Evolutionary conservation across 1,139 yeast genomes (phyloP), one percentile per base, ranked within the genome.

Genomic region (Yamadazyma sp.): DNA sequence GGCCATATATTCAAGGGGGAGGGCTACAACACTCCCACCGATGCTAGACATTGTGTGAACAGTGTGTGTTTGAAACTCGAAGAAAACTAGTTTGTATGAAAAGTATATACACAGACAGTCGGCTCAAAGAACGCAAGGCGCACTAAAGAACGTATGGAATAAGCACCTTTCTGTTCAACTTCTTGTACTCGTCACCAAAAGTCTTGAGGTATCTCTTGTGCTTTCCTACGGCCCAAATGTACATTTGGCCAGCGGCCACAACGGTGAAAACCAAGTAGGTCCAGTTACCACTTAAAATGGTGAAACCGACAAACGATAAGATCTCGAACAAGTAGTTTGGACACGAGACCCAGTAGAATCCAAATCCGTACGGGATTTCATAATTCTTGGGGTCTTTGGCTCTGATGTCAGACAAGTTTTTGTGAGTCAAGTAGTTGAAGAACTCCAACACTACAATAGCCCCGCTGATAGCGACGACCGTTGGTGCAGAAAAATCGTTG

Each of bases 1-100:
- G 98, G 98, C 2, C 98, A 92, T 63, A 84, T 92, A 2, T 92
- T 92, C 62, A 80, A 80, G 51, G 95, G 96, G n/a, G 98, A 92
- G 64, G 98, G 98, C 0, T 91, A 78, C 68, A 66, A 77, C 33
- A 86, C 81, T 10, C 98, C 98, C 6, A 88, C 96, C 0, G 92
- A 91, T 59, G 92, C 79, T 50, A 79, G 99, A 58, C 98, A 92
- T 60, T 92, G 99, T 62, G 97, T 91, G 17, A 92, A 92, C 62
- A 86, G 96, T 43, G 71, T 87, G 23, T 79, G 91, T 44, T 67
- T 92, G 59, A 85, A 82, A 55, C 86, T 89, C 16, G 53, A 49
- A 14, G 52, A 47, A 14, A 36, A 42, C 17, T 37, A 36, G 16
- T 32, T 14, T 17, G 11, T 23, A 9, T n/a, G 15, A 12, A 11